phyloP scores from a whole-genome alignment of 2,329 filamentous ascomycete genomes.

The Berkeleyomyces basicola region DNA sequence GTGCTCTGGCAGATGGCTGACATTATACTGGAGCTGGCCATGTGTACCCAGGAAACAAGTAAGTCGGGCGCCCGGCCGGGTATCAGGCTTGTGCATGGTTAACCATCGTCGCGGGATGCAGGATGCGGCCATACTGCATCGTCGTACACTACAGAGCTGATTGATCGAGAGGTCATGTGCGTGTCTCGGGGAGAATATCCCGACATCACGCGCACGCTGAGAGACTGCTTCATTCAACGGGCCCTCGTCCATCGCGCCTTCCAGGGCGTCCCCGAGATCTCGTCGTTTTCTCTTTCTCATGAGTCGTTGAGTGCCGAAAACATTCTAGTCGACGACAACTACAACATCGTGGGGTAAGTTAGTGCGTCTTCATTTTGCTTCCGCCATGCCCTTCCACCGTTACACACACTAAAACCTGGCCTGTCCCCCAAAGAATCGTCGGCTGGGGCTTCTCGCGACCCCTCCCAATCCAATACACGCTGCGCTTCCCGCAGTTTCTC shows the following conservation, averaged over 20 bases:
- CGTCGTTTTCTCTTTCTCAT: conserved; percentile 10
- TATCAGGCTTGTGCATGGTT: not conserved
- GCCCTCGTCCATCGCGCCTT: conserved; percentile 8
- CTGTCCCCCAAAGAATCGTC: conserved; percentile 1
- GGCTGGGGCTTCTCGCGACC: conserved; percentile 9
- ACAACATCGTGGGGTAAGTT: conserved; percentile 7
- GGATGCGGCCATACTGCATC: conserved; percentile 8
- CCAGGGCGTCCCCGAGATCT: conserved; percentile 1
- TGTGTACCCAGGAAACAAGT: conserved; percentile 13
- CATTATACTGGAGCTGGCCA: conserved; percentile 9
- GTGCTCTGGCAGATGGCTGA: conserved; percentile 11
- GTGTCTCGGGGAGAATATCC: not conserved
- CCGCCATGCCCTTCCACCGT: not conserved
- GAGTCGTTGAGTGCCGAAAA: conserved; percentile 7
- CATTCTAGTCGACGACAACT: conserved; percentile 8
- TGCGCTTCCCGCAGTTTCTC: conserved; percentile 10
- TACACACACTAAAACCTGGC: not conserved
- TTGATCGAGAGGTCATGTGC: conserved; percentile 7
- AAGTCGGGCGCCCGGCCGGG: not conserved
- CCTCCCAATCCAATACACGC: conserved; percentile 7
- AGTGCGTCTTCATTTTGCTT: not conserved
- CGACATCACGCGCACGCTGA: conserved; percentile 1
- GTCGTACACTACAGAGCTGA: conserved; percentile 7
- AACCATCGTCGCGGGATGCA: not conserved
- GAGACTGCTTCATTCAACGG: conserved; percentile 4